Percentiles rank a stretch among this genome's conserved stretches.
Conservation (phyloP, 2,329 filamentous ascomycete species). For the Parastagonospora avenae region DNA sequence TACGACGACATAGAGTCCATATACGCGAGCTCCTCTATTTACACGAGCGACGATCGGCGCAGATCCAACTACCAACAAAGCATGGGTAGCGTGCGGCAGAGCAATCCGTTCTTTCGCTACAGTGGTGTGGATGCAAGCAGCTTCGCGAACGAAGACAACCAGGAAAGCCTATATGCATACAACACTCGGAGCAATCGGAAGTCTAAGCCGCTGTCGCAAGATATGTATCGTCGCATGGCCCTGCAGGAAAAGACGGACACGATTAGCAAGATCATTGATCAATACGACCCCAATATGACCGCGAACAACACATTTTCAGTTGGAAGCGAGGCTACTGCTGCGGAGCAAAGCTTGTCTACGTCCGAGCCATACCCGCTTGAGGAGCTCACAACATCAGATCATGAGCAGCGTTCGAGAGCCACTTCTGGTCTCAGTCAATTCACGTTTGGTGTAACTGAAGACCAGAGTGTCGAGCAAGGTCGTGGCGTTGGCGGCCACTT, state of each 20-base stretch:
- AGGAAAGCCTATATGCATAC: constrained; percentile 20
- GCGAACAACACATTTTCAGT: constrained; percentile 7
- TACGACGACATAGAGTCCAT: constrained; percentile 39
- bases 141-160: constrained; percentile 20
- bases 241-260: constrained; percentile 35
- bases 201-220: constrained; percentile 17
- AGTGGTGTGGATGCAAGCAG: constrained; percentile 16
- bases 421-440: constrained; percentile 28
- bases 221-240: constrained; percentile 16
- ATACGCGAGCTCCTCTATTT: constrained; percentile 39
- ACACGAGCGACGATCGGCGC: constrained; percentile 29
- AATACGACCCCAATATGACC: constrained; percentile 23
- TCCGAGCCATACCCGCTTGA: background rate
- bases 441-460: constrained; percentile 24
- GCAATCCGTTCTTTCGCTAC: constrained; percentile 25
- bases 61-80: constrained; percentile 28
- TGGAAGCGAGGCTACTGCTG: background rate
- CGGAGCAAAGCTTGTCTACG: background rate
- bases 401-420: background rate
- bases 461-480: background rate
- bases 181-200: constrained; percentile 10
- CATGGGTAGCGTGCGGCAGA: constrained; percentile 21
- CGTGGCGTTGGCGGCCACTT: background rate
- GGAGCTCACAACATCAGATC: background rate
- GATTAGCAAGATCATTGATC: constrained; percentile 40